These are phyloP conservation scores for Amoeboaphelidium protococcarum DNA, from an alignment of 371 early-diverging fungal genomes.

Conservation along the genomic window DNA sequence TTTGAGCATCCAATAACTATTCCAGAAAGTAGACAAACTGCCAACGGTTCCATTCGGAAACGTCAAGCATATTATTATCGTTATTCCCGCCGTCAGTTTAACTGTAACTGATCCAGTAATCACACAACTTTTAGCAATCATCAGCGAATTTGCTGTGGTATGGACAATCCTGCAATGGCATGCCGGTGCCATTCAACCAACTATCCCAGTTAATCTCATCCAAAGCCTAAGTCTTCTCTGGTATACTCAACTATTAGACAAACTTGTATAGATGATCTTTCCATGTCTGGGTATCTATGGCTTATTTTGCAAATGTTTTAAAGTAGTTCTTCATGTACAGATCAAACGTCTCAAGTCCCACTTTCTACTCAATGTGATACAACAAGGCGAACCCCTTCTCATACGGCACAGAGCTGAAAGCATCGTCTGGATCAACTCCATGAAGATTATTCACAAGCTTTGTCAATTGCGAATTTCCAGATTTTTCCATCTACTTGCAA, in stretches of 20 bases:
- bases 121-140: not conserved
- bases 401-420: slow-evolving; percentile 72
- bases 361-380: slow-evolving; percentile 58
- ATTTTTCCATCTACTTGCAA: slow-evolving; percentile 39
- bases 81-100: too few species aligned
- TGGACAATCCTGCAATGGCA: not conserved
- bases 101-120: too few species aligned
- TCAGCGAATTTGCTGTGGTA: not conserved
- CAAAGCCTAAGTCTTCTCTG: slow-evolving; percentile 28
- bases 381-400: slow-evolving; percentile 86
- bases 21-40: too few species aligned
- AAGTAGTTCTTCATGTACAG: slow-evolving; percentile 64
- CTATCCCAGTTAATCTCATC: slow-evolving; percentile 41
- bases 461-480: slow-evolving; percentile 25
- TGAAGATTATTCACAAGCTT: slow-evolving; percentile 42
- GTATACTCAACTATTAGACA: slow-evolving; percentile 26
- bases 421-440: slow-evolving; percentile 79
- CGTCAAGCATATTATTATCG: too few species aligned
- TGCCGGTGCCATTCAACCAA: slow-evolving; percentile 40
- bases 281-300: slow-evolving; percentile 67
- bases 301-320: slow-evolving; percentile 47
- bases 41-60: too few species aligned
- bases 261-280: slow-evolving; percentile 44
- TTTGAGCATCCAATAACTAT: too few species aligned
- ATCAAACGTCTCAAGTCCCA: slow-evolving; percentile 41